Evolutionary conservation across 2,329 filamentous ascomycete species (phyloP), one percentile per base, ranked within the genome.

Genomic region (Cercospora sp.): DNA sequence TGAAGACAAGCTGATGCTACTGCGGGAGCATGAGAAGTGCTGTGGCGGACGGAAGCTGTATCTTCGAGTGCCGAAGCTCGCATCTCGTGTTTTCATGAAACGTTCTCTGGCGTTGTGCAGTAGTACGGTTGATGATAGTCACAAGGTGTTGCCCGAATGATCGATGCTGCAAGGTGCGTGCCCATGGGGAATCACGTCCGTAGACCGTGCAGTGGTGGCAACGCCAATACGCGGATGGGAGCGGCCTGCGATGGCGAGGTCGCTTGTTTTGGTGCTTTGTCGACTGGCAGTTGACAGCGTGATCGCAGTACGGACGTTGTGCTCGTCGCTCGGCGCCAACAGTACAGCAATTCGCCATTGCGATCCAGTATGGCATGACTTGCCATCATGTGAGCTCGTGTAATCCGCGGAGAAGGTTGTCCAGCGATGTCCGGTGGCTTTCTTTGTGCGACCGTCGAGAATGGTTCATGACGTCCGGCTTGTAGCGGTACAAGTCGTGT

Each of bases 391-490:
- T 51, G 53, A 34, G 51, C 61, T 63, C 40, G 61, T 67, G 37
- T 60, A 66, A 55, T 43, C 60, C 34, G 65, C 59, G 65, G 65
- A 66, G 57, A 61, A 51, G n/a, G 6, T 43, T 13, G 51, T 21
- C n/a, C 26, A 28, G 18, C 12, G 37, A 34, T 63, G 28, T 21
- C 51, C 45, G 43, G 43, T 34, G 45, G 61, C 43, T 34, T 30
- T 63, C n/a, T n/a, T 45, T 45, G 43, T 45, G 43, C 43, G 9
- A n/a, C n/a, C n/a, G 43, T 45, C 43, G n/a, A n/a, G 43, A 21
- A 45, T 21, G 43, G 43, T 18, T 8, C 16, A 21, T 45, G 18
- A 21, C 18, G 43, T 18, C 43, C 43, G 61, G 60, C 16, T 62
- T 53, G 60, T 40, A 24, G 62, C 51, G 62, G 62, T 43, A 26